Base-by-base conservation (phyloP, 2,329 filamentous ascomycete species). In the Penicillium digitatum region DNA sequence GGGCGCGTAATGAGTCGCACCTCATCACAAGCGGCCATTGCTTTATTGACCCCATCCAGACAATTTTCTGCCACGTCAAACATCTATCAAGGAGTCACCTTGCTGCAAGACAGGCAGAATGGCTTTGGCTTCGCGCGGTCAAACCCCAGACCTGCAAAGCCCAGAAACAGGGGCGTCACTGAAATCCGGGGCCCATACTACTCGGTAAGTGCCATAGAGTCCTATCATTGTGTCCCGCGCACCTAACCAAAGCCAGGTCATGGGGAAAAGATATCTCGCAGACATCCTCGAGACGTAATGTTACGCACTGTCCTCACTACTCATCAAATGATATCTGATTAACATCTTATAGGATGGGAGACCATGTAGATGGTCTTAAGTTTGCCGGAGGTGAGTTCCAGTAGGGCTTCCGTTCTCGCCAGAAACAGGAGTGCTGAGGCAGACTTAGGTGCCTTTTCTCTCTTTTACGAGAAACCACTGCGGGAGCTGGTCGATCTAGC, bases 131-230 rank as follows among this genome's bases (percentile, higher is more conserved):
- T 82, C 62, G 73, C 75, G 31, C 73, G 77, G 3, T 79, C 79
- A 27, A 83, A 82, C 50, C 72, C 72, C 0, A 66, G 74, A 14
- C 75, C 78, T 0, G 66, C 70, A 5, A 82, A 83, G 64, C 80
- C 80, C 3, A 71, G 81, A 27, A 74, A 64, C 5, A 75, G 70
- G 35, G 78, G 76, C 5, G 79, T 82, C 6, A 82, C 81, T 0
- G 81, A 83, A 65, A 83, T 82, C 53, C 72, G 80, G 31, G 80
- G 81, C 0, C 80, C 79, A 7, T 82, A 82, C 63, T 83, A 82
- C 64, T 78, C 78, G 0, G 79, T 72, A 69, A 48, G 67, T 55
- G 18, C 10, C 26, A 39, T 46, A 35, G 24, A 42, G 1, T 11
- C 3, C 16, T 38, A 8, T 54, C 26, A 16, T 27, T 5, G 3